phyloP scores from a whole-genome alignment of 1,284 basidiomycete genomes.

The Macrocystidia cucumis region DNA sequence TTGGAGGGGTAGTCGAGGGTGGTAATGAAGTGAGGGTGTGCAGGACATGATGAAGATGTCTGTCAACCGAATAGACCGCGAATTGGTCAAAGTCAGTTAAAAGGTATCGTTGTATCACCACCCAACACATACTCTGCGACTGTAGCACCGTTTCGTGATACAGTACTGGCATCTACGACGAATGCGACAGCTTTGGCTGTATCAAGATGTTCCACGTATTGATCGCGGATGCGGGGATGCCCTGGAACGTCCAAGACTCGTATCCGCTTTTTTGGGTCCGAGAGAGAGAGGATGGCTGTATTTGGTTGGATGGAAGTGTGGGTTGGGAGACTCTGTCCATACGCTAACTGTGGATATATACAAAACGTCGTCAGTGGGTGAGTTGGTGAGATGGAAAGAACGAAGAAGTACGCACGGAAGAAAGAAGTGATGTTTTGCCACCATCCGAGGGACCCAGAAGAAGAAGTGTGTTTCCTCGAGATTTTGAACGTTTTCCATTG shows the following conservation, averaged over 20 bases:
- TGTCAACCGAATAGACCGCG: too few relatives aligned
- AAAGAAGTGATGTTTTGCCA: constrained; percentile 67
- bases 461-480: constrained; percentile 49
- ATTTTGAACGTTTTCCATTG: constrained; percentile 32
- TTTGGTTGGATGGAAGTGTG: constrained; percentile 73
- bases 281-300: constrained; percentile 35
- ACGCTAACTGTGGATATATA: constrained; percentile 44
- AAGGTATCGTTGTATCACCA: too few relatives aligned
- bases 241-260: constrained; percentile 69
- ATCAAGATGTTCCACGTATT: constrained; percentile 56
- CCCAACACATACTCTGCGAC: constrained; percentile 64
- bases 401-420: constrained; percentile 20
- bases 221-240: constrained; percentile 66
- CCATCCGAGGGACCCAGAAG: constrained; percentile 64
- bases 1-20: constrained; percentile 53
- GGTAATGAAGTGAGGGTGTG: constrained; percentile 65
- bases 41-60: constrained; percentile 65
- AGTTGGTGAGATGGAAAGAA: constrained; percentile 5
- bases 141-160: constrained; percentile 62
- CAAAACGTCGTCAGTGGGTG: too few relatives aligned
- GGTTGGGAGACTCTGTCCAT: constrained; percentile 52
- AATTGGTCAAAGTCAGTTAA: too few relatives aligned
- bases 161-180: constrained; percentile 67
- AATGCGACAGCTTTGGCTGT: constrained; percentile 62
- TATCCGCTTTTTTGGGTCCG: constrained; percentile 32